phyloP scores from a whole-genome alignment of 2,329 filamentous ascomycete genomes.

The Colletotrichum navitas region DNA sequence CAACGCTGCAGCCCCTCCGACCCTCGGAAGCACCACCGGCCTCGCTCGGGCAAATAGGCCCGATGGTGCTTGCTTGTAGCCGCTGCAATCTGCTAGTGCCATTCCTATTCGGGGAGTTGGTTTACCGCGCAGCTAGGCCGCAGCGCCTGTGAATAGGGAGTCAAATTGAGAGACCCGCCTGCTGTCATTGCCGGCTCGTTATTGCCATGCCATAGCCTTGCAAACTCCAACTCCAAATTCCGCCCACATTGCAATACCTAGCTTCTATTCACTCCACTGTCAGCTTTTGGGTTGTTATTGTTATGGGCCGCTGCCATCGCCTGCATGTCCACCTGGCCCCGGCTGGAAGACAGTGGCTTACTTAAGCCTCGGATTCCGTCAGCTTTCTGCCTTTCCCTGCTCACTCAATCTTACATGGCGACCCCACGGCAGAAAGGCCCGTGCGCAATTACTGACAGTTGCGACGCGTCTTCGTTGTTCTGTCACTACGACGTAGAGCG shows the following conservation, averaged over 20 bases:
- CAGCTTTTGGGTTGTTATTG: neutral
- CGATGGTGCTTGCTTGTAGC: slow-evolving; percentile 33
- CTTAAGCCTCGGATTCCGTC: slow-evolving; percentile 15
- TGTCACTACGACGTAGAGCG: slow-evolving; percentile 5
- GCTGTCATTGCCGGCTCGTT: neutral
- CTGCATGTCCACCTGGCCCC: neutral
- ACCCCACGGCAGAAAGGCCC: neutral
- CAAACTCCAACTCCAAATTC: neutral
- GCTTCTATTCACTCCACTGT: slow-evolving; percentile 1
- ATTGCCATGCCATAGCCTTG: neutral
- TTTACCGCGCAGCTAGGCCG: slow-evolving; percentile 1
- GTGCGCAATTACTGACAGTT: slow-evolving; percentile 13
- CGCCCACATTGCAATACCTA: neutral
- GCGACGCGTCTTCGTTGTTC: slow-evolving; percentile 30
- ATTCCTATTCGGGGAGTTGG: neutral
- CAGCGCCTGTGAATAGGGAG: neutral
- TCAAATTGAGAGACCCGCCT: neutral
- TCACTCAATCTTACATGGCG: slow-evolving; percentile 19
- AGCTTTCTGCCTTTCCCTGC: slow-evolving; percentile 9
- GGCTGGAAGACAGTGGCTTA: neutral
- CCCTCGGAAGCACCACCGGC: slow-evolving; percentile 31
- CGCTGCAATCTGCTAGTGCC: slow-evolving; percentile 8
- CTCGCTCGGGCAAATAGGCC: slow-evolving; percentile 35
- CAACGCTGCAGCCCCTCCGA: slow-evolving; percentile 32
- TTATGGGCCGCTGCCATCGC: too few species aligned